Evolutionary conservation across 1,139 yeast genomes (phyloP).

Genomic region (Yamadazyma atmosphaerica): DNA sequence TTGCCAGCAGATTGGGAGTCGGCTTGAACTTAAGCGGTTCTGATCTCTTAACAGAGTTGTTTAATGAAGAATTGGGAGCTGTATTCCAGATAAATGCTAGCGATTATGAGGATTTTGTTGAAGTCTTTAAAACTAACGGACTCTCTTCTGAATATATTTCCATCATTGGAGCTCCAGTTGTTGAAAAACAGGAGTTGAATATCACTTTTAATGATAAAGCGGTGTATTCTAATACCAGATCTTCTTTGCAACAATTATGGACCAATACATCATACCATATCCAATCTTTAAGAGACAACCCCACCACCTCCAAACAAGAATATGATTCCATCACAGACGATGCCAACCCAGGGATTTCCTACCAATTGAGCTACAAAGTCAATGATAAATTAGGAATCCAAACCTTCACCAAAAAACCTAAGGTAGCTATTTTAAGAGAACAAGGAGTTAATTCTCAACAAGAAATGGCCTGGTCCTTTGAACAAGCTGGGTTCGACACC

Average conservation of each 20-base stretch:
- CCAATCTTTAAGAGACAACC: slow-evolving; percentile 93
- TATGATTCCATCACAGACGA: slow-evolving; percentile 72
- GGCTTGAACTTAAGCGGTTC: slow-evolving; percentile 43
- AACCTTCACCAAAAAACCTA: slow-evolving; percentile 52
- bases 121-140: slow-evolving; percentile 56
- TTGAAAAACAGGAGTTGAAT: slow-evolving; percentile 50
- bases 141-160: slow-evolving; percentile 54
- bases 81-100: slow-evolving; percentile 79
- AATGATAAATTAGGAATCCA: slow-evolving; percentile 40
- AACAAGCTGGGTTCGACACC: slow-evolving; percentile 90
- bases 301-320: slow-evolving; percentile 86
- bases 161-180: slow-evolving; percentile 63
- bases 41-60: slow-evolving; percentile 55
- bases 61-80: slow-evolving; percentile 94
- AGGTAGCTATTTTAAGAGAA: slow-evolving; percentile 95
- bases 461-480: slow-evolving; percentile 98
- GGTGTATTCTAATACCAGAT: slow-evolving; percentile 60
- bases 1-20: slow-evolving; percentile 87
- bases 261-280: slow-evolving; percentile 84
- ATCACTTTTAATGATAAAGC: slow-evolving; percentile 47
- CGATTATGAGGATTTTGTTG: slow-evolving; percentile 55
- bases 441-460: slow-evolving; percentile 98
- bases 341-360: slow-evolving; percentile 86
- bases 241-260: slow-evolving; percentile 81
- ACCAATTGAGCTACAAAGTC: slow-evolving; percentile 66